These are phyloP conservation scores for Juglanconis oblonga DNA, from an alignment of 2,329 filamentous ascomycete species.

Conservation along the genomic window DNA sequence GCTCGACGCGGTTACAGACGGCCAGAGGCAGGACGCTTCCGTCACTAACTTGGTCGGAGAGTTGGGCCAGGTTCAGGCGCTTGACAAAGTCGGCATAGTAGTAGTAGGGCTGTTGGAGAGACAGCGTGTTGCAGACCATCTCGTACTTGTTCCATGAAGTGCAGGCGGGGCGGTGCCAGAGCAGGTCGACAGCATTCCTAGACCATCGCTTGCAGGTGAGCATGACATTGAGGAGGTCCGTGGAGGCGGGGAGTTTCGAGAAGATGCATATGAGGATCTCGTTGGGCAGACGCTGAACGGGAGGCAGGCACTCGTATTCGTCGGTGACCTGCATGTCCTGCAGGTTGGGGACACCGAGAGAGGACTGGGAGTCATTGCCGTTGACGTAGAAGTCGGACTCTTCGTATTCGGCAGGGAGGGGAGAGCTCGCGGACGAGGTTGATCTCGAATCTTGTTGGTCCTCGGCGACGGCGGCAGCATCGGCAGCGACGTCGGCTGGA, in stretches of 20 bases:
- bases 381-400: constrained; percentile 91
- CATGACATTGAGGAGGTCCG: constrained; percentile 84
- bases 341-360: constrained; percentile 75
- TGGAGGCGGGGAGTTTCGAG: constrained; percentile 71
- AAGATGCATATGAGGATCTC: constrained; percentile 95
- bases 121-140: constrained; percentile 76
- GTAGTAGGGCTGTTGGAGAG: constrained; percentile 73
- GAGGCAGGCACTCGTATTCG: constrained; percentile 67
- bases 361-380: constrained; percentile 91
- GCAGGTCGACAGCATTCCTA: constrained; percentile 82
- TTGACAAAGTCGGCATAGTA: constrained; percentile 88
- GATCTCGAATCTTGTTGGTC: constrained; percentile 53
- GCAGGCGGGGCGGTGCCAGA: constrained; percentile 94
- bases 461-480: constrained; percentile 27
- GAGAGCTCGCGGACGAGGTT: constrained; percentile 71
- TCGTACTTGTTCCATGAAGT: constrained; percentile 80
- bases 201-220: constrained; percentile 94
- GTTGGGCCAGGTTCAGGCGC: constrained; percentile 80
- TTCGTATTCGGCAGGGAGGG: constrained; percentile 74
- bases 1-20: constrained; percentile 86
- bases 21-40: constrained; percentile 81
- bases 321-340: constrained; percentile 70
- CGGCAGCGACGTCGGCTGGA: constrained; percentile 16
- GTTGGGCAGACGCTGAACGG: constrained; percentile 81
- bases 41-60: constrained; percentile 76